phyloP scores from a whole-genome alignment of 2,329 filamentous ascomycete genomes.

The Colletotrichum sp. region DNA sequence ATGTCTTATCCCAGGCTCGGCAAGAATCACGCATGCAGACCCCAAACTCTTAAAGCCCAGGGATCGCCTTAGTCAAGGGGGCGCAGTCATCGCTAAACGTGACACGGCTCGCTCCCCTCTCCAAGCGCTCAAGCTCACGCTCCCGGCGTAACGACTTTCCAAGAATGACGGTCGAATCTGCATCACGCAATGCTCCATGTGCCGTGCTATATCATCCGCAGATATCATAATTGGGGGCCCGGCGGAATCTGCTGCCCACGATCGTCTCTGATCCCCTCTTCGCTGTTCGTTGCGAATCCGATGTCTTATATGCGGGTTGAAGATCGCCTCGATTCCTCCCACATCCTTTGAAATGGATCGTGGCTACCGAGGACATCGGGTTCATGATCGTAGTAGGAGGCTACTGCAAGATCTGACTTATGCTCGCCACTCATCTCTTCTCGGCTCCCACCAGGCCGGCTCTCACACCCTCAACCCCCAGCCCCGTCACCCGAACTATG shows the following conservation, averaged over 20 bases:
- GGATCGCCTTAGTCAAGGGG: not conserved
- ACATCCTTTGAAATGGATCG: not conserved
- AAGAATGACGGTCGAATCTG: not conserved
- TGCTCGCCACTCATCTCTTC: not conserved
- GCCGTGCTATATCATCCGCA: not conserved
- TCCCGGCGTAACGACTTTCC: not conserved
- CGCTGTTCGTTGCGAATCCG: not conserved
- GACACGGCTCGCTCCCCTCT: not conserved
- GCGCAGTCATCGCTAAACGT: not conserved
- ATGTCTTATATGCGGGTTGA: not conserved
- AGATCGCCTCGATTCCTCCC: not conserved
- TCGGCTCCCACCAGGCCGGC: not conserved
- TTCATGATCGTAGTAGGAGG: rapidly evolving
- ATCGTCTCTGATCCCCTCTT: not conserved
- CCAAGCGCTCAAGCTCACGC: not conserved
- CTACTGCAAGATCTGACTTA: not conserved
- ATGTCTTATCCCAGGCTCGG: not conserved
- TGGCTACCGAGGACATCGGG: not conserved
- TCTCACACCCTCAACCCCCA: not conserved
- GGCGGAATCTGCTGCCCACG: not conserved
- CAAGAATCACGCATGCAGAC: not conserved
- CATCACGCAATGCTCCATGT: not conserved
- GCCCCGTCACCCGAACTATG: not conserved
- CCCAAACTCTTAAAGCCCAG: not conserved
- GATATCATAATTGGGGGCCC: not conserved